Evolutionary conservation across 2,329 filamentous ascomycete species (phyloP).

Genomic region (Colletotrichum cereale): DNA sequence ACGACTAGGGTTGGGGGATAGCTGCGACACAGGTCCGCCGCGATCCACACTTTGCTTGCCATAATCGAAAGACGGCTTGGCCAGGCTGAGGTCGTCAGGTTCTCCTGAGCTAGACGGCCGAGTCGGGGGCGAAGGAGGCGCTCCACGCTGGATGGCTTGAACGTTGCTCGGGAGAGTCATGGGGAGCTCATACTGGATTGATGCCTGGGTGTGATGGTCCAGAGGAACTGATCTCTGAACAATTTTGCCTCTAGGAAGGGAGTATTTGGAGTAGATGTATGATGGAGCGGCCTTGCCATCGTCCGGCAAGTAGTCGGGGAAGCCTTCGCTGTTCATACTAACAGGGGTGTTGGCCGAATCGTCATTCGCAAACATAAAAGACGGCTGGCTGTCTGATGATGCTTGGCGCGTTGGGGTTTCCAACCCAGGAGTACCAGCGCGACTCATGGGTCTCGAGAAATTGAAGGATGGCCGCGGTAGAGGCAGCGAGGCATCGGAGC

Average conservation of each 20-base stretch:
- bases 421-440: conserved; percentile 71
- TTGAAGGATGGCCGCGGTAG: conserved; percentile 86
- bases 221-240: conserved; percentile 77
- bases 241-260: conserved; percentile 84
- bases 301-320: conserved; percentile 65
- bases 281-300: conserved; percentile 70
- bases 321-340: conserved; percentile 79
- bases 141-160: conserved; percentile 57
- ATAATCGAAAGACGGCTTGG: conserved; percentile 63
- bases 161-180: conserved; percentile 55
- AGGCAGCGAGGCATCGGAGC: conserved; percentile 81
- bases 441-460: conserved; percentile 91
- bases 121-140: conserved; percentile 72
- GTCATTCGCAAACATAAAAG: conserved; percentile 69
- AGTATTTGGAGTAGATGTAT: conserved; percentile 89
- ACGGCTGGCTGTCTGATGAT: conserved; percentile 76
- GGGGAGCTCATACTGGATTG: conserved; percentile 75
- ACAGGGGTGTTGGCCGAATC: conserved; percentile 77
- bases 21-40: conserved; percentile 53
- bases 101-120: conserved; percentile 70
- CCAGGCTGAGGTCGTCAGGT: conserved; percentile 54
- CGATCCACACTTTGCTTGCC: conserved; percentile 63
- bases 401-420: conserved; percentile 72
- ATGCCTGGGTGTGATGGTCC: conserved; percentile 63
- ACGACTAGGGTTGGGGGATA: conserved; percentile 59